Percentiles rank a stretch among this genome's conserved stretches.
Conservation (phyloP, 1,284 basidiomycete species). For the Hemileia vastatrix region DNA sequence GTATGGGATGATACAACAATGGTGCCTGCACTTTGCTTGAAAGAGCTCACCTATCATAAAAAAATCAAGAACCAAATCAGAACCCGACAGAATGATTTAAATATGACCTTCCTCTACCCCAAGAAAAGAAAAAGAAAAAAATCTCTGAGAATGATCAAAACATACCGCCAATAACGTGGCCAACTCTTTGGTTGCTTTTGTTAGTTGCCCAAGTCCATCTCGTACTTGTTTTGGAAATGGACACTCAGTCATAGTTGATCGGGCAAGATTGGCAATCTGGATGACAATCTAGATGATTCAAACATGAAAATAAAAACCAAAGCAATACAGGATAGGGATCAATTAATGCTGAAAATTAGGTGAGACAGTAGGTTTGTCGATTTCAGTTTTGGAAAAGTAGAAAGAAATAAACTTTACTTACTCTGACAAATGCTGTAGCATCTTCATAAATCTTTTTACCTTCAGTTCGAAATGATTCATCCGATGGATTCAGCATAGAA, state of each 20-base stretch:
- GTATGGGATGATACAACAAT: background rate
- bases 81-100: too few relatives aligned
- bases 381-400: slow-evolving; percentile 33
- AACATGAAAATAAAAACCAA: background rate
- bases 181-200: slow-evolving; percentile 48
- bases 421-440: slow-evolving; percentile 19
- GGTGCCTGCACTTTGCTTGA: background rate
- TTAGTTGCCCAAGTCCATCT: slow-evolving; percentile 44
- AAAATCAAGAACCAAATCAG: background rate
- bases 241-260: slow-evolving; percentile 44
- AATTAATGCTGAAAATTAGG: slow-evolving; percentile 39
- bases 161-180: slow-evolving; percentile 47
- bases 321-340: too few relatives aligned
- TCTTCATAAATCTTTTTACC: slow-evolving; percentile 15
- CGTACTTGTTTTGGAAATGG: slow-evolving; percentile 32
- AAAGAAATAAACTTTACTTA: background rate
- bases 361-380: slow-evolving; percentile 32
- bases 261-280: slow-evolving; percentile 46
- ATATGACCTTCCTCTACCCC: background rate
- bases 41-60: slow-evolving; percentile 9
- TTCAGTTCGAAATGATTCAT: too few relatives aligned
- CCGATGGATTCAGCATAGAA: background rate
- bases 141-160: background rate
- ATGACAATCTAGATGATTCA: slow-evolving; percentile 46
- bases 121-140: background rate